Conservation (phyloP, 225 moss, liverwort and hornwort genomes). For the Lunularia cruciata region DNA sequence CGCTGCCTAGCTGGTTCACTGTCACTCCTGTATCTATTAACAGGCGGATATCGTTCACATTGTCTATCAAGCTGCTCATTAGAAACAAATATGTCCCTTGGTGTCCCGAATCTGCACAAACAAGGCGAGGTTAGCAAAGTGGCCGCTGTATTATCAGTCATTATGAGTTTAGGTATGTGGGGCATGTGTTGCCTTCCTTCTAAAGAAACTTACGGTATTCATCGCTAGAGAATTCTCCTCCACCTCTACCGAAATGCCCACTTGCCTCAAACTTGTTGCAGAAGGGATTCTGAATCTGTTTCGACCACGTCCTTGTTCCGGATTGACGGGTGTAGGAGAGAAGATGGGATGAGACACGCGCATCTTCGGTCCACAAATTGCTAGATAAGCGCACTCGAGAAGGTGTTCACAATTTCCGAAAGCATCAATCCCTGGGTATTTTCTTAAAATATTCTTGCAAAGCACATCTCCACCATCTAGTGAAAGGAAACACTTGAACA, state of each 20-base stretch:
- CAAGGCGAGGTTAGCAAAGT: slow-evolving; percentile 9
- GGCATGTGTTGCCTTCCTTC: background rate
- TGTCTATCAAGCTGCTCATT: slow-evolving; percentile 22
- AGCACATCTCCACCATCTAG: background rate
- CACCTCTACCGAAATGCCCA: background rate
- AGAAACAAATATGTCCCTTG: slow-evolving; percentile 18
- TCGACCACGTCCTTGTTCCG: background rate
- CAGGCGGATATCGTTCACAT: slow-evolving; percentile 1
- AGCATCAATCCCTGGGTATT: background rate
- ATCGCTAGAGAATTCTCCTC: background rate
- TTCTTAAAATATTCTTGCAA: background rate
- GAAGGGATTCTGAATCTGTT: background rate
- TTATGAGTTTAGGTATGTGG: slow-evolving; percentile 4
- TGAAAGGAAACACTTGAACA: background rate
- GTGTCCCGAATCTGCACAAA: slow-evolving; percentile 18
- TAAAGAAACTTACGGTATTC: background rate
- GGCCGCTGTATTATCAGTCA: slow-evolving; percentile 11
- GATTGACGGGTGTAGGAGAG: background rate
- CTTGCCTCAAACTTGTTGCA: background rate
- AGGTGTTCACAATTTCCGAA: background rate
- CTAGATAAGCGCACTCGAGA: too few relatives aligned
- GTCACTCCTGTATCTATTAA: slow-evolving; percentile 13
- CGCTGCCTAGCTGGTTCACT: slow-evolving; percentile 16
- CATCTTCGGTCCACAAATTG: background rate
- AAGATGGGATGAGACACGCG: background rate